Conservation (phyloP, 345 rosid genomes). For the Balakata baccata region DNA sequence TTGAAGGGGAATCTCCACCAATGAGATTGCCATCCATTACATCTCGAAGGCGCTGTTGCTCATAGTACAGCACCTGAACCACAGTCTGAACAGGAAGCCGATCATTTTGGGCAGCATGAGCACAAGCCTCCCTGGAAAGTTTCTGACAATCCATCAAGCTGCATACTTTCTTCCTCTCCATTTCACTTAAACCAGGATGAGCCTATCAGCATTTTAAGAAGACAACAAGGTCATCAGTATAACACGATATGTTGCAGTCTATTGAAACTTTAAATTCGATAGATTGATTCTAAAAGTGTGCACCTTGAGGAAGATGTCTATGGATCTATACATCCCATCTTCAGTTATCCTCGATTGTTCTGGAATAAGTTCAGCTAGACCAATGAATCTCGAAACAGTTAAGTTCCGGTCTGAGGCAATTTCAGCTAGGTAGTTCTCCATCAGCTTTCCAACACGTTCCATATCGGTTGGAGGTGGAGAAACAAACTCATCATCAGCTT, state of each 20-base stretch:
- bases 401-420: conserved; percentile 76
- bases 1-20: conserved; percentile 35
- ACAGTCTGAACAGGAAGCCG: conserved; percentile 87
- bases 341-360: conserved; percentile 76
- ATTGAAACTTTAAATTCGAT: too few species aligned
- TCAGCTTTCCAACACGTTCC: conserved; percentile 77
- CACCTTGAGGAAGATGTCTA: conserved; percentile 93
- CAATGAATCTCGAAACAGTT: conserved; percentile 54
- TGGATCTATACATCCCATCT: conserved; percentile 86
- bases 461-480: conserved; percentile 48
- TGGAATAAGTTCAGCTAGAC: conserved; percentile 71
- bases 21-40: conserved; percentile 43
- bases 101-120: conserved; percentile 34
- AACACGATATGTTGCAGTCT: too few species aligned
- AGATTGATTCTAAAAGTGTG: not conserved
- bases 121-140: conserved; percentile 86
- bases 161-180: conserved; percentile 94
- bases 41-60: conserved; percentile 82
- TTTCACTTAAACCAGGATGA: conserved; percentile 72
- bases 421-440: conserved; percentile 70
- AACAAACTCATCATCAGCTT: conserved; percentile 38
- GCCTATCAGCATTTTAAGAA: conserved; percentile 45
- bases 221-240: not conserved
- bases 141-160: conserved; percentile 95
- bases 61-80: conserved; percentile 89